Conservation (phyloP, 225 moss, liverwort and hornwort species). For the Rhytidiadelphus loreus region DNA sequence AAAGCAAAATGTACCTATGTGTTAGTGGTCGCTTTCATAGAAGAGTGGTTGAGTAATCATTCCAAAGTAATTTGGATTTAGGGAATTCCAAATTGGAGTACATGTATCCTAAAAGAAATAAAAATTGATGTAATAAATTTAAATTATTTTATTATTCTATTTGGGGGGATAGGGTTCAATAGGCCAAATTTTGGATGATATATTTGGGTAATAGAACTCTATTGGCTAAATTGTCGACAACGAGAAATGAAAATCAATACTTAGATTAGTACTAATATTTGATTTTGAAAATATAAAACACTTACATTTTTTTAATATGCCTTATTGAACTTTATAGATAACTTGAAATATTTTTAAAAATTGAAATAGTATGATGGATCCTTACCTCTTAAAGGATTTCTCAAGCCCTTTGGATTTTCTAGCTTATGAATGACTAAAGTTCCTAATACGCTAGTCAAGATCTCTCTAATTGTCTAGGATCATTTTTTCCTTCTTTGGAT, state of each 20-base stretch:
- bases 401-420: neutral
- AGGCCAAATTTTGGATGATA: neutral
- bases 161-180: accelerated
- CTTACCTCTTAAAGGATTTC: neutral
- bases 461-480: accelerated
- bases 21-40: too few relatives aligned
- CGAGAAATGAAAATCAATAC: neutral
- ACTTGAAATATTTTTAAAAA: neutral
- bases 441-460: neutral
- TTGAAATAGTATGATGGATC: neutral
- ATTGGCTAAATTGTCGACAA: neutral
- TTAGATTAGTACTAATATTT: neutral
- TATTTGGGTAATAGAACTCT: neutral
- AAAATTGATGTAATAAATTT: neutral
- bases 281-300: neutral
- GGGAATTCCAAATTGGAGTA: neutral
- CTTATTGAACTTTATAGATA: neutral
- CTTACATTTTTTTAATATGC: neutral
- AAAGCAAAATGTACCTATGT: too few relatives aligned
- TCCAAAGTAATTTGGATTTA: too few relatives aligned
- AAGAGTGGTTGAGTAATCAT: too few relatives aligned
- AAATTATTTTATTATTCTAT: neutral
- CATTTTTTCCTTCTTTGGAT: accelerated
- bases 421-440: neutral
- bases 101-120: neutral